phyloP scores from a whole-genome alignment of 23 red algal genomes.

The Gracilaria domingensis region DNA sequence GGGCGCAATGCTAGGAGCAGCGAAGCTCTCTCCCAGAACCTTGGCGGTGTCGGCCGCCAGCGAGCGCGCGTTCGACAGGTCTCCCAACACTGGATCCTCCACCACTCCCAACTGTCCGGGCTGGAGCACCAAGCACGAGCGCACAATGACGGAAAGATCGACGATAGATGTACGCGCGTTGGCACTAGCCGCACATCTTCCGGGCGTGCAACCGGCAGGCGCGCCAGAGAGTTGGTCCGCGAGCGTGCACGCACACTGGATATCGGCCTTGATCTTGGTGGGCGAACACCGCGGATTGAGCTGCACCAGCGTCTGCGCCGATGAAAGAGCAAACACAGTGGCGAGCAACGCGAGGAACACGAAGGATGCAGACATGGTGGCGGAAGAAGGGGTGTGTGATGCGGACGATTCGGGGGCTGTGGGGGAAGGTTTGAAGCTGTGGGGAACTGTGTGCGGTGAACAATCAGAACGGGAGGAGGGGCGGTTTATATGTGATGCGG shows the following conservation, averaged over 20 bases:
- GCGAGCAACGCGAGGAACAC: not conserved
- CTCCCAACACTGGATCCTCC: constrained; percentile 10
- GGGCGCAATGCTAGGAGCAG: not conserved
- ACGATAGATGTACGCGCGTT: not conserved
- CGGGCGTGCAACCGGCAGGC: not conserved
- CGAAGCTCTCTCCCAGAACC: not conserved
- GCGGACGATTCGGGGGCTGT: not conserved
- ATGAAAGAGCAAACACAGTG: not conserved
- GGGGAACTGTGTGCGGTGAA: no score
- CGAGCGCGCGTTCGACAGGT: not conserved
- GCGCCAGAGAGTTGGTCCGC: not conserved
- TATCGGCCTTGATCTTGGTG: not conserved
- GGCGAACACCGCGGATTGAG: constrained; percentile 19
- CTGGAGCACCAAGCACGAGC: constrained; percentile 14
- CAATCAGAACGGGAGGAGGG: no score
- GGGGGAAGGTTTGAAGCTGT: no score
- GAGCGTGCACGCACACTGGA: constrained; percentile 5
- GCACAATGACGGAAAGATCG: constrained; percentile 24
- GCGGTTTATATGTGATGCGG: not conserved
- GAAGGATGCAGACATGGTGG: not conserved
- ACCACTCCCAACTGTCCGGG: constrained; percentile 11
- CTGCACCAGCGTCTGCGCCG: constrained; percentile 17
- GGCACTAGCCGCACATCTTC: not conserved
- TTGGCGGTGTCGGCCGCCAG: constrained; percentile 1
- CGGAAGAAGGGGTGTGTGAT: not conserved